Evolutionary conservation across 2,329 filamentous ascomycete genomes (phyloP), one percentile per base, ranked within the genome.

Genomic region (Paradendryphiella salina): DNA sequence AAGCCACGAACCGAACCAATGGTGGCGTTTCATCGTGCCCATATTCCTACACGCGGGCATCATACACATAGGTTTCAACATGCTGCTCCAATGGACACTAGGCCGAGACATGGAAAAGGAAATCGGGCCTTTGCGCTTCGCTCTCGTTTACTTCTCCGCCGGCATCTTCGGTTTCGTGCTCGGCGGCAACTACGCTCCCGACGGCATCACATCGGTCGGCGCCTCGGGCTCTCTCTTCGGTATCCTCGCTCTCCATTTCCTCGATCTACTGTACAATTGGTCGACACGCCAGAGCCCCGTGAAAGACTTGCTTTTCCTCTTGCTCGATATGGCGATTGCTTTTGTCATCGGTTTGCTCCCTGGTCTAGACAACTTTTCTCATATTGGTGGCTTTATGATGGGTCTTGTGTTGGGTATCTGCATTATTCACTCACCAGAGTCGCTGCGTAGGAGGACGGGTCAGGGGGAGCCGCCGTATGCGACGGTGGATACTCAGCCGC

Each of bases 131-230:
- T 81, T 96, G 60, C 87, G 94, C 32, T 97, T 95, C 75, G 84
- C 88, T 37, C 74, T 99, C 40, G 90, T 97, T 41, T 99, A 99
- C 72, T 82, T 97, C 66, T 86, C 85, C 56, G 85, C 90, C 23
- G 94, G 94, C 20, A 97, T 97, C 60, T 97, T 97, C 67, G 94
- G 94, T 8, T 96, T 96, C 67, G 89, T 97, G 3, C 82, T 99
- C 61, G 93, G 94, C 57, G 94, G 90, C 10, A 99, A 97, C 73
- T 97, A 90, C 69, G 91, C 93, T 1, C 87, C 88, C 1, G 84
- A 87, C 4, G 88, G 86, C 15, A 86, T 94, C 50, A 83, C 90
- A 2, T 96, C 90, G 0, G 75, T 89, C 0, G 94, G 94, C 42
- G 92, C 90, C 18, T 97, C 94, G 0, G 94, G 94, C 31, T 85